A percentile compares a stretch with the other conserved stretches of the same genome.
Evolutionary conservation across 495 filamentous ascomycete species (phyloP).

Genomic region (Monascus purpureus): DNA sequence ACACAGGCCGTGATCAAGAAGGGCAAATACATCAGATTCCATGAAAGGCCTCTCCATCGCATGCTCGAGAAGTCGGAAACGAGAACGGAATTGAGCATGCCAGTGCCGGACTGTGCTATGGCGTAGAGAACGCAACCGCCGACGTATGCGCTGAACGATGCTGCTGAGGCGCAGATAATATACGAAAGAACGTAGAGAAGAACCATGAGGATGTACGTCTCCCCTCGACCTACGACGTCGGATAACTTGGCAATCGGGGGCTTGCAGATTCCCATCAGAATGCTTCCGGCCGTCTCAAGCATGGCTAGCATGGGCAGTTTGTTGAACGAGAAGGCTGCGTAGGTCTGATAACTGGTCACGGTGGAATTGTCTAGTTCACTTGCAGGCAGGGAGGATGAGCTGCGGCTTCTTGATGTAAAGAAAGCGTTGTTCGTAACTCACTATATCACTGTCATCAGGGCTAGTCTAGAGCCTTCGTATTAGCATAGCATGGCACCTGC

Average conservation of each 20-base stretch:
- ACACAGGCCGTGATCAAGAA: conserved; percentile 33
- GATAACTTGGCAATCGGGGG: conserved; percentile 36
- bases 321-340: conserved; percentile 29
- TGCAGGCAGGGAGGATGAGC: neutral
- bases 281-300: conserved; percentile 27
- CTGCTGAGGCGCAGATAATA: conserved; percentile 31
- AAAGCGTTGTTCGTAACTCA: neutral
- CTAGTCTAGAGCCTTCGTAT: neutral
- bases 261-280: conserved; percentile 31
- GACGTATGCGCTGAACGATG: conserved; percentile 27
- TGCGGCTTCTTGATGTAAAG: too few species aligned
- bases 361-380: conserved; percentile 35
- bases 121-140: conserved; percentile 31
- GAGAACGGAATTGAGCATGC: conserved; percentile 33
- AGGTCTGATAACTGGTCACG: conserved; percentile 31
- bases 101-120: conserved; percentile 29
- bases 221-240: conserved; percentile 30
- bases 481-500: too few species aligned
- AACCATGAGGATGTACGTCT: conserved; percentile 30
- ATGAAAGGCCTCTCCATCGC: conserved; percentile 31
- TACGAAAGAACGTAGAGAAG: conserved; percentile 31
- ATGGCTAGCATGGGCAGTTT: conserved; percentile 27
- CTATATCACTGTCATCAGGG: neutral
- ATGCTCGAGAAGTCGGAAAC: conserved; percentile 33
- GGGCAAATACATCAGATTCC: conserved; percentile 29